Base-by-base conservation (phyloP, 2,329 filamentous ascomycete genomes). In the Aphanoascus verrucosus region DNA sequence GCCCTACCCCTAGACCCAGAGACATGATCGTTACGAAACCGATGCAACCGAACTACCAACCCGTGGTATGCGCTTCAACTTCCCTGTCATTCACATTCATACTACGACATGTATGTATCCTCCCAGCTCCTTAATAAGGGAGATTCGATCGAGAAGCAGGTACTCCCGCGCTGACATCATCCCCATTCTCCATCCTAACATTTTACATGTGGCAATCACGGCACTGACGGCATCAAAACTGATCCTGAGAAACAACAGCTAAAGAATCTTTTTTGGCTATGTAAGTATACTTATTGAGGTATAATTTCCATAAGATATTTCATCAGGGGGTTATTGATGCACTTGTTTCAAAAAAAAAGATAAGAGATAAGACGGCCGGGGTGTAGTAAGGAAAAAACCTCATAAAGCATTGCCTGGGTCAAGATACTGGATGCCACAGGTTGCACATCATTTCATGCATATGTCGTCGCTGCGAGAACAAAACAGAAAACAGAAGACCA, bases 381-480 rank as follows among this genome's bases (percentile, higher is more conserved):
- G n/a, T n/a, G n/a, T n/a, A n/a, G n/a, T n/a, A n/a, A 17, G 37
- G 15, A 40, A 40, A 17, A 43, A 14, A 42, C 28, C 31, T 50
- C 48, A 35, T 50, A 43, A 50, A 15, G n/a, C 48, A 43, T 50
- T 43, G 20, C 48, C 47, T 20, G 37, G 48, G 48, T 38, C 17
- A 43, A 42, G 7, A n/a, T n/a, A 28, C 23, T 28, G 20, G n/a
- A 35, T 35, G 38, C 48, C 48, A 43, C 48, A 50, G 48, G 48
- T 15, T 11, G 19, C 48, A 42, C 48, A 35, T 50, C 23, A 50
- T 50, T 42, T 50, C 48, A 50, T 50, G 48, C 48, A 49, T 32
- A 50, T 50, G 48, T 50, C 40, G 38, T 43, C 38, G 48, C 48
- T 50, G 17, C 20, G 35, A 43, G n/a, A n/a, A n/a, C n/a, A 43